Evolutionary conservation across 768 basidiomycete genomes (phyloP).

Genomic region (Suillus bovinus): DNA sequence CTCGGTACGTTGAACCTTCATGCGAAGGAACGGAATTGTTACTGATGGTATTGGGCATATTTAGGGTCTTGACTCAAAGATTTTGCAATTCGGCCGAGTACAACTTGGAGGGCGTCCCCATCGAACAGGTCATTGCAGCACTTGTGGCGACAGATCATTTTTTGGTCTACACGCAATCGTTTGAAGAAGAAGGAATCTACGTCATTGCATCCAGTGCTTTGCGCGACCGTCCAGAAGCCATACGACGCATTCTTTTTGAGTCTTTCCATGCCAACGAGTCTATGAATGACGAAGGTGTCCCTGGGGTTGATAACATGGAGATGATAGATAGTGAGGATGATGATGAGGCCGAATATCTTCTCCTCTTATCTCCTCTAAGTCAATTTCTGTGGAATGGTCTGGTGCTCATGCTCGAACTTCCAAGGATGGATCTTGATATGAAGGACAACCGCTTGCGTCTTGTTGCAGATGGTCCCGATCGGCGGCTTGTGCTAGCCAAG

Average conservation of each 20-base stretch:
- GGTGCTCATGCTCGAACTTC: conserved; percentile 75
- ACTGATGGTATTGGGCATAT: conserved; percentile 13
- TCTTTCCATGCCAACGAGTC: conserved; percentile 80
- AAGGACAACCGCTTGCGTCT: conserved; percentile 90
- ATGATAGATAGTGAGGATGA: conserved; percentile 53
- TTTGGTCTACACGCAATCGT: conserved; percentile 85
- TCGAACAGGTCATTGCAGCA: conserved; percentile 77
- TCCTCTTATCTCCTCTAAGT: conserved; percentile 81
- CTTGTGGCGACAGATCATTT: conserved; percentile 88
- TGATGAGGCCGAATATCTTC: conserved; percentile 68
- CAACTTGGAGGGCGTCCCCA: conserved; percentile 66
- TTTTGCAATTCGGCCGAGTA: conserved; percentile 96
- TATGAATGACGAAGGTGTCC: conserved; percentile 53
- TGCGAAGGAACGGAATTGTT: not conserved
- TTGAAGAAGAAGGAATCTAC: conserved; percentile 91
- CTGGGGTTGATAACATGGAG: conserved; percentile 39
- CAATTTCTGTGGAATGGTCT: conserved; percentile 93
- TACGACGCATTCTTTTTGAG: conserved; percentile 78
- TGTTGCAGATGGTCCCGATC: conserved; percentile 86
- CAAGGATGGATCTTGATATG: conserved; percentile 76
- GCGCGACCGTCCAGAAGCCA: conserved; percentile 71
- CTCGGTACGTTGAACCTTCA: conserved; percentile 50
- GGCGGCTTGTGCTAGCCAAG: conserved; percentile 74
- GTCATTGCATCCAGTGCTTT: conserved; percentile 81
- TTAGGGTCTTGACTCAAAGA: conserved; percentile 72